These are phyloP conservation scores for Punica granatum DNA, from an alignment of 345 rosid species.

Conservation along the genomic window DNA sequence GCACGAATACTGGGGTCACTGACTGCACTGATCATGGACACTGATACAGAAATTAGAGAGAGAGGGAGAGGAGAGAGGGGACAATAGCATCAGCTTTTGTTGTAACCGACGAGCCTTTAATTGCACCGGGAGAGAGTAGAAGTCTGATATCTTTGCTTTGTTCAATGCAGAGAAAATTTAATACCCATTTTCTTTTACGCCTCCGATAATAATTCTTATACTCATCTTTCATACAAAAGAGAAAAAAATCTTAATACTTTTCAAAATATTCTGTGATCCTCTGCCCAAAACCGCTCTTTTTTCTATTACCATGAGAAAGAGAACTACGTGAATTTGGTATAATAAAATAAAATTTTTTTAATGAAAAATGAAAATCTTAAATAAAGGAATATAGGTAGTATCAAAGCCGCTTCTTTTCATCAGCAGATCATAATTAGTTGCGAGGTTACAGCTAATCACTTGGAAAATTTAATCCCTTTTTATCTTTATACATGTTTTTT, in stretches of 20 bases:
- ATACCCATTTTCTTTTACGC: neutral
- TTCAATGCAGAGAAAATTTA: conserved; percentile 4
- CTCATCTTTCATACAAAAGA: too few relatives aligned
- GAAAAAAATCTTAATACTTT: too few relatives aligned
- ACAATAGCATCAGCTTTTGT: conserved; percentile 45
- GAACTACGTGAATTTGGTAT: too few relatives aligned
- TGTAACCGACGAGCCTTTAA: conserved; percentile 28
- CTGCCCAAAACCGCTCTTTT: neutral
- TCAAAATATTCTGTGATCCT: neutral
- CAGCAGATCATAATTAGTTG: neutral
- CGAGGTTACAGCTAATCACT: too few relatives aligned
- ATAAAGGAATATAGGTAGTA: too few relatives aligned
- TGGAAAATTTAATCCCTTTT: neutral
- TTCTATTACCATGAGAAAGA: too few relatives aligned
- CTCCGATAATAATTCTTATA: too few relatives aligned
- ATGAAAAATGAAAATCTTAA: too few relatives aligned
- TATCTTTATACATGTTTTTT: neutral
- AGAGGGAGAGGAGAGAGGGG: conserved; percentile 10
- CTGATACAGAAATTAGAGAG: conserved; percentile 1
- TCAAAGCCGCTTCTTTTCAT: neutral
- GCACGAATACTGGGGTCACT: conserved; percentile 29
- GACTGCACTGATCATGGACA: conserved; percentile 8
- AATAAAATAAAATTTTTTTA: too few relatives aligned
- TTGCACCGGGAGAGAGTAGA: conserved; percentile 9
- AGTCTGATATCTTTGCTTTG: conserved; percentile 6